These are phyloP conservation scores for Pythium biforme DNA, from an alignment of 352 stramenopile species.

Conservation along the genomic window DNA sequence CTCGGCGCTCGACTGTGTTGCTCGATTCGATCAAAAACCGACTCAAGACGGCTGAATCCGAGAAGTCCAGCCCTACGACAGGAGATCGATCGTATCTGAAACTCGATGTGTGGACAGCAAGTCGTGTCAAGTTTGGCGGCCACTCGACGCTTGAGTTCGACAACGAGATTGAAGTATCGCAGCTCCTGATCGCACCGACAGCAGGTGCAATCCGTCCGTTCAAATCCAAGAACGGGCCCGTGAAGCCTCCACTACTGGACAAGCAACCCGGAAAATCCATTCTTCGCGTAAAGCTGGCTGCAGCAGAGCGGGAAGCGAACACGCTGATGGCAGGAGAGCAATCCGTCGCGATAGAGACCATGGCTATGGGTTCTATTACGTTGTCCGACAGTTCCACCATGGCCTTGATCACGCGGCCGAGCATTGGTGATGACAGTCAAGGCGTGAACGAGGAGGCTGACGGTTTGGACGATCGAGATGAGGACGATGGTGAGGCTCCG, in stretches of 20 bases:
- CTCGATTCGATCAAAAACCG: constrained; percentile 24
- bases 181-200: constrained; percentile 15
- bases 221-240: not conserved
- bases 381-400: not conserved
- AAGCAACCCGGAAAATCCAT: constrained; percentile 28
- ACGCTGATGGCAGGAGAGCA: not conserved
- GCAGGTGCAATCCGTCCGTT: constrained; percentile 10
- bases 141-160: constrained; percentile 22
- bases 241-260: not conserved
- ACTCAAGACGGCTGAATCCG: constrained; percentile 10
- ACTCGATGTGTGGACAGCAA: constrained; percentile 19
- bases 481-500: constrained; percentile 9
- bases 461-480: not conserved
- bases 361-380: not conserved
- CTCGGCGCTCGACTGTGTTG: constrained; percentile 21
- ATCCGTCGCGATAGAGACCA: not conserved
- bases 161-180: constrained; percentile 29
- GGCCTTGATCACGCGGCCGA: not conserved
- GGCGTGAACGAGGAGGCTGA: not conserved
- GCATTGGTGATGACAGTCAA: not conserved
- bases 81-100: not conserved
- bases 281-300: constrained; percentile 22
- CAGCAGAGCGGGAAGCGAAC: constrained; percentile 14
- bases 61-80: constrained; percentile 1
- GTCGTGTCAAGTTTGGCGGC: constrained; percentile 26